phyloP scores from a whole-genome alignment of 371 early-diverging fungal genomes.

The Fennellomyces sp. region DNA sequence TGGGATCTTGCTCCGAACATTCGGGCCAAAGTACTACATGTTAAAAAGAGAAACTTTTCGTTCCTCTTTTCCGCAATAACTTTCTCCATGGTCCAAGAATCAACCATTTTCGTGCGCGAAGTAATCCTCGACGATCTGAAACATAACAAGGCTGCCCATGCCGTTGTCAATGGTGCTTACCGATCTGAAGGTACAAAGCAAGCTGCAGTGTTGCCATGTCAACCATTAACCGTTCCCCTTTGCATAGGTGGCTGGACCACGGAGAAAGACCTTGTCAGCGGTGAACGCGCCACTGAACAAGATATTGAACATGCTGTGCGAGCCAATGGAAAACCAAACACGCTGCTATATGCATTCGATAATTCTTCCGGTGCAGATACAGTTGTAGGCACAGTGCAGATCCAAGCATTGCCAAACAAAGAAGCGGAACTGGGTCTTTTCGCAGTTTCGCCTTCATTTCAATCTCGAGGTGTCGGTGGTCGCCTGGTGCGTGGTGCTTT shows the following conservation, averaged over 20 bases:
- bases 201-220: neutral
- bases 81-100: slow-evolving; percentile 13
- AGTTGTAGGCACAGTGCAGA: slow-evolving; percentile 44
- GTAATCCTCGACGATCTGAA: slow-evolving; percentile 18
- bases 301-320: slow-evolving; percentile 24
- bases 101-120: slow-evolving; percentile 20
- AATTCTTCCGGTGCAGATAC: slow-evolving; percentile 8
- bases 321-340: slow-evolving; percentile 27
- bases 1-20: neutral
- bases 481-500: slow-evolving; percentile 50
- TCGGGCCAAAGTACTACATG: too few species aligned
- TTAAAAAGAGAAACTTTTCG: neutral
- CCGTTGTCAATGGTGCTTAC: slow-evolving; percentile 21
- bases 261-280: slow-evolving; percentile 35
- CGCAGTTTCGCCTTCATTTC: slow-evolving; percentile 49
- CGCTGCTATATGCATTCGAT: slow-evolving; percentile 27
- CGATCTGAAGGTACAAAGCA: slow-evolving; percentile 15
- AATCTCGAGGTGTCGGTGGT: slow-evolving; percentile 60
- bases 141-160: slow-evolving; percentile 6
- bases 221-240: neutral
- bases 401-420: slow-evolving; percentile 23
- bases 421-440: slow-evolving; percentile 51
- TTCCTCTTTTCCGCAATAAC: neutral
- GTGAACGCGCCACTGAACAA: slow-evolving; percentile 30
- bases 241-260: slow-evolving; percentile 47